These are phyloP conservation scores for Piromyces finnis DNA, from an alignment of 192 early-diverging fungal species.

Conservation along the genomic window DNA sequence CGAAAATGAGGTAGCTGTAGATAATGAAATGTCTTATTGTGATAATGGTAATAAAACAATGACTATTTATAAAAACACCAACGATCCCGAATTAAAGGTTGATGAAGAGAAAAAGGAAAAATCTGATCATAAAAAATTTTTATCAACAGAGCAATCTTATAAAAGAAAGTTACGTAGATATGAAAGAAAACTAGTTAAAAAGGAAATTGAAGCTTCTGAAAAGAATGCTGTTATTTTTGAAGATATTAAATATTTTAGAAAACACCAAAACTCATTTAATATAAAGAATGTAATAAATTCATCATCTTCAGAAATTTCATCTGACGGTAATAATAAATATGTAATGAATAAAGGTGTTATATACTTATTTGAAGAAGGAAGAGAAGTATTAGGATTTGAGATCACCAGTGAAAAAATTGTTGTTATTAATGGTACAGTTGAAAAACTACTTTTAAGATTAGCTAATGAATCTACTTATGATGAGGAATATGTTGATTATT, in stretches of 20 bases:
- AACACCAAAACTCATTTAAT: background rate
- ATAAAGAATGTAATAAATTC: background rate
- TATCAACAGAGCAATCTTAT: background rate
- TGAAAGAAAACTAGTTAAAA: background rate
- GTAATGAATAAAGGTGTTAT: constrained; percentile 2
- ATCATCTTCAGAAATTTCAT: background rate
- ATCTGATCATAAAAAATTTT: background rate
- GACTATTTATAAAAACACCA: background rate
- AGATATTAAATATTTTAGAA: background rate
- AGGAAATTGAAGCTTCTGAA: background rate
- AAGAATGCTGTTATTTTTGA: background rate
- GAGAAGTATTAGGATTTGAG: constrained; percentile 38
- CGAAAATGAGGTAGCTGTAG: background rate
- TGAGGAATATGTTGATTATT: constrained; percentile 44
- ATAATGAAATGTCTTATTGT: background rate
- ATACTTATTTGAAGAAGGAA: constrained; percentile 27
- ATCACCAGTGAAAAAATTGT: constrained; percentile 24
- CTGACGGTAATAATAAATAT: background rate
- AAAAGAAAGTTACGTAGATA: background rate
- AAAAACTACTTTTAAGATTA: constrained; percentile 39
- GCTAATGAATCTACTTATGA: constrained; percentile 36
- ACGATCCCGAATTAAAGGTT: background rate
- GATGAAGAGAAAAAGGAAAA: background rate
- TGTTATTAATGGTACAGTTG: constrained; percentile 37
- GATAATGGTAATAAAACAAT: background rate